phyloP scores from a whole-genome alignment of 164 flowering plant species.

The Houttuynia cordata region DNA sequence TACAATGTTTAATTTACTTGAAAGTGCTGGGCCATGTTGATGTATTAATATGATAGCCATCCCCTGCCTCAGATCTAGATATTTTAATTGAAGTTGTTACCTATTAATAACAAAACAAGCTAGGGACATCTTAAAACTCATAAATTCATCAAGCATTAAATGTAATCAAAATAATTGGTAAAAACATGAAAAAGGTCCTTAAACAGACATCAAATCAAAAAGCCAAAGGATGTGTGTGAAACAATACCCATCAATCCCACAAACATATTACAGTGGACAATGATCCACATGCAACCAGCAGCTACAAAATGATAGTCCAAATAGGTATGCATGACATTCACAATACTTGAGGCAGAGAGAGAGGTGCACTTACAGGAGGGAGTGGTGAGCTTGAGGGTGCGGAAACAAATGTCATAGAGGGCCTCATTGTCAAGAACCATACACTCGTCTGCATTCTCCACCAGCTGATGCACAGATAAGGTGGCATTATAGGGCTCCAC shows the following conservation, averaged over 20 bases:
- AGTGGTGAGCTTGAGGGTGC: slow-evolving; percentile 37
- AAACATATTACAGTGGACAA: not conserved
- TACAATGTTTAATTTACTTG: too few species aligned
- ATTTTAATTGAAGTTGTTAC: too few species aligned
- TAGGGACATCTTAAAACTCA: too few species aligned
- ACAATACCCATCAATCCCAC: too few species aligned
- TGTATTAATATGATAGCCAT: too few species aligned
- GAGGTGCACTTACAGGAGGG: slow-evolving; percentile 30
- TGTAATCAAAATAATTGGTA: not conserved
- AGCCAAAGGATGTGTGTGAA: too few species aligned
- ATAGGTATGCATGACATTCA: not conserved
- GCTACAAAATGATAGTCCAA: not conserved
- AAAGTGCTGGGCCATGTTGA: too few species aligned
- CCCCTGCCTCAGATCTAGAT: too few species aligned
- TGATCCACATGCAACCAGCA: not conserved
- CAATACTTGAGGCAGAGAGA: not conserved
- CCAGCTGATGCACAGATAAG: slow-evolving; percentile 39
- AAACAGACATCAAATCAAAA: not conserved
- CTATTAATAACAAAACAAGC: too few species aligned
- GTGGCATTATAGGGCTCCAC: slow-evolving; percentile 43
- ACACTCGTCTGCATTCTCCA: slow-evolving; percentile 40
- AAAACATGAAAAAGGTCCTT: too few species aligned
- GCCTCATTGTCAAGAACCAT: slow-evolving; percentile 44
- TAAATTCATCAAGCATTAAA: too few species aligned
- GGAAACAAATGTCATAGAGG: slow-evolving; percentile 38